Base-by-base conservation (phyloP, 208 protist species). In the Crithidia acanthocephali region DNA sequence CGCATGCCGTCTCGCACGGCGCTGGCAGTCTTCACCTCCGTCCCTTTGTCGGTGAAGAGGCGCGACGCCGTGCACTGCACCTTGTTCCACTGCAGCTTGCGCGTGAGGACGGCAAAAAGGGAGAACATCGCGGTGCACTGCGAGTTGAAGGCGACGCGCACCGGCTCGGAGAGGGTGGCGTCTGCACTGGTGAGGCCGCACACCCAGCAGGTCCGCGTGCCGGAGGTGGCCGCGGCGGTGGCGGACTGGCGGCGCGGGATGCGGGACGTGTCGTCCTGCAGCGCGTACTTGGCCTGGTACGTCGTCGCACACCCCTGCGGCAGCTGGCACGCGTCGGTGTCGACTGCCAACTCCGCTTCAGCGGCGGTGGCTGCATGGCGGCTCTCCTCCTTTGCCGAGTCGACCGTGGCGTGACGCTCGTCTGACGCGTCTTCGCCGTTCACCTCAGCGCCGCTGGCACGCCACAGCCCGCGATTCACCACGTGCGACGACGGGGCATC, bases 11-110 rank as follows among this genome's bases (percentile, higher is more conserved):
- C 77, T 16, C 28, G 57, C 50, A 95, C 79, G 15, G 44, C 72
- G 25, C 83, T 72, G 4, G 76, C 61, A 25, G 27, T 57, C 51
- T 71, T 84, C 23, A 97, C 68, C 60, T 97, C 92, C 6, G 61
- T 25, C 9, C 92, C 92, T 10, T 79, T 63, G 18, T 68, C 72
- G 1, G 83, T 86, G 79, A 93, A 97, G 42, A 97, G 66, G 10
- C 88, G 77, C 30, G 69, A 81, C 25, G 84, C 87, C 20, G 63
- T 42, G 48, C 53, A 37, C 63, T 51, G 30, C 83, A 68, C 27
- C 42, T 33, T 47, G 47, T 75, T 69, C 90, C 90, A 94, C 22
- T 73, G 66, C 44, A 96, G 61, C 64, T 62, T 83, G 22, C 76
- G 62, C 25, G 86, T 89, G 18, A 88, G 22, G 27, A 52, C 58